Base-by-base conservation (phyloP, 1,284 basidiomycete genomes). In the Tremellales sp. region DNA sequence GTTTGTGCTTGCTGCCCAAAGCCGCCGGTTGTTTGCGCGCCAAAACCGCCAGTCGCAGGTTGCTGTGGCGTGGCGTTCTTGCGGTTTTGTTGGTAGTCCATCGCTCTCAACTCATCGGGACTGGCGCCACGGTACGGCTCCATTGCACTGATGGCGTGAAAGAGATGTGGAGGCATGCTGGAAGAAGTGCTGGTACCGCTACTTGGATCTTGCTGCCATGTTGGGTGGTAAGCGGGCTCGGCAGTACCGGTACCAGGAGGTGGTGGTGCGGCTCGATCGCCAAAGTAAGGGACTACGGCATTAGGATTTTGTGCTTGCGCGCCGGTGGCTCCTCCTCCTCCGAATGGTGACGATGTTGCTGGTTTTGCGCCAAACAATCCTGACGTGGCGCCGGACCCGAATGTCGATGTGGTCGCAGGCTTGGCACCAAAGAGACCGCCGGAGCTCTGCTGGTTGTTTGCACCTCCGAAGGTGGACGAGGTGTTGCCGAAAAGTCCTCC, bases 81-180 rank as follows among this genome's bases (percentile, higher is more conserved):
- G 43, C 83, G 82, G 59, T 79, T 79, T 60, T 82, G 77, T 56
- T 77, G 76, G 56, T 78, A 80, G 53, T 77, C 76, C 61, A 78
- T 72, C 47, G 70, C 69, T 58, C 78, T 75, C 22, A 77, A 62
- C 52, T 77, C 72, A 35, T 74, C 71, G 37, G 57, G 61, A 51
- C 66, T 68, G 4, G 60, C 64, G 11, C 67, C 67, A 35, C 56
- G 50, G 53, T 72, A 74, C 2, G 64, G 55, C 22, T 61, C 52
- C 70, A 72, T 70, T 21, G 65, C 70, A 27, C 60, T 61, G 50
- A 74, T 68, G n/a, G 61, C 55, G 52, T 73, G 67, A 60, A 68
- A 73, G 13, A 70, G 60, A 43, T 69, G 65, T 31, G 63, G 55
- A 1, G 63, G 62, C 3, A 52, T 49, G 13, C 19, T 36, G 22